phyloP scores from a whole-genome alignment of 371 early-diverging fungal genomes.

The Circinella minor region DNA sequence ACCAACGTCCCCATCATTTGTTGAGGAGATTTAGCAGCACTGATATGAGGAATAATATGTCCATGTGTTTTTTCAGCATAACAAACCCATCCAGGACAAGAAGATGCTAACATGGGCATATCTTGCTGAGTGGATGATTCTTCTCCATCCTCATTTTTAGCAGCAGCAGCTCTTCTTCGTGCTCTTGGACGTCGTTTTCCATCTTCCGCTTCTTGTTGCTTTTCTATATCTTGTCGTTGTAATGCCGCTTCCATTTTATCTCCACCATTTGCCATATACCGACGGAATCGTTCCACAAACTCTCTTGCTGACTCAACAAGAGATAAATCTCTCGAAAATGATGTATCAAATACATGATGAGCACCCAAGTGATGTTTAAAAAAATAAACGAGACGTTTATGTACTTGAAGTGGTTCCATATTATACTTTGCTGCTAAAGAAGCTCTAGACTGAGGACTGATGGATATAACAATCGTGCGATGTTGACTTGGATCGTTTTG shows the following conservation, averaged over 20 bases:
- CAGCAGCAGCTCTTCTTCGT: slow-evolving; percentile 25
- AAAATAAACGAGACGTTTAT: slow-evolving; percentile 63
- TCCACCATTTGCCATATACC: slow-evolving; percentile 51
- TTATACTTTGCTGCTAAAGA: slow-evolving; percentile 89
- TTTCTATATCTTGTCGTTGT: slow-evolving; percentile 33
- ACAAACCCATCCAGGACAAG: slow-evolving; percentile 97
- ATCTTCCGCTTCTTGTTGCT: slow-evolving; percentile 17
- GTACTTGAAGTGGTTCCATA: slow-evolving; percentile 65
- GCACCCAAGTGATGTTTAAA: slow-evolving; percentile 78
- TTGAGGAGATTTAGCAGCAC: slow-evolving; percentile 91
- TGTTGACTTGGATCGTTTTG: slow-evolving; percentile 47
- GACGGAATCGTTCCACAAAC: slow-evolving; percentile 77
- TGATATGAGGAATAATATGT: slow-evolving; percentile 81
- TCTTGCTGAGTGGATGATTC: slow-evolving; percentile 20
- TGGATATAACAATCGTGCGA: slow-evolving; percentile 75
- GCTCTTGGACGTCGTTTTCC: slow-evolving; percentile 22
- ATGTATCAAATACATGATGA: slow-evolving; percentile 85
- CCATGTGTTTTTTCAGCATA: slow-evolving; percentile 98
- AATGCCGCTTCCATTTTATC: slow-evolving; percentile 38
- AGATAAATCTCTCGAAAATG: slow-evolving; percentile 86
- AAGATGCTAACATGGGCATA: slow-evolving; percentile 80
- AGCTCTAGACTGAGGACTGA: slow-evolving; percentile 92
- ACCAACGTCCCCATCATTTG: slow-evolving; percentile 94
- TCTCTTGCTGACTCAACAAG: slow-evolving; percentile 87
- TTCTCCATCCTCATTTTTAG: slow-evolving; percentile 25